These are phyloP conservation scores for Cyclotella cryptica DNA, from an alignment of 108 stramenopile genomes.

Conservation along the genomic window DNA sequence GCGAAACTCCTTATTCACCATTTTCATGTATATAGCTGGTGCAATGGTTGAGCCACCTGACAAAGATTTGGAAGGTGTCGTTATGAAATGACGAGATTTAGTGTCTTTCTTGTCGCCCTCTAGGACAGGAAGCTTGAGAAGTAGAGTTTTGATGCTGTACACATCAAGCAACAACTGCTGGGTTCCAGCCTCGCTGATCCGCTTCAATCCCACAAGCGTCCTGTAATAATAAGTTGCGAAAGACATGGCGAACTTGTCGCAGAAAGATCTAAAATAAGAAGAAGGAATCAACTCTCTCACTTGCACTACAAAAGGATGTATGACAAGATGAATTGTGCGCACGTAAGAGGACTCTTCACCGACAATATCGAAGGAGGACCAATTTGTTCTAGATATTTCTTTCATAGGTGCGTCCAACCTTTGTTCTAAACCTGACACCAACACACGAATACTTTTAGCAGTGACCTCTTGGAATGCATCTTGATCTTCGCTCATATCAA, in stretches of 20 bases:
- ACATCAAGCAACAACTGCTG: slow-evolving; percentile 98
- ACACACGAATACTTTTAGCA: slow-evolving; percentile 86
- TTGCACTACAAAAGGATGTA: slow-evolving; percentile 77
- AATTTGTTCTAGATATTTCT: slow-evolving; percentile 81
- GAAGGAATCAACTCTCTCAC: slow-evolving; percentile 71
- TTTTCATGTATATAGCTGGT: slow-evolving; percentile 93
- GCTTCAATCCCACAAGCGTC: slow-evolving; percentile 77
- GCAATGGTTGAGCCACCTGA: slow-evolving; percentile 73
- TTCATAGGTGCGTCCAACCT: slow-evolving; percentile 81
- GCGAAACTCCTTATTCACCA: slow-evolving; percentile 93
- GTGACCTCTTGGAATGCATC: slow-evolving; percentile 94
- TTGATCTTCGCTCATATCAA: slow-evolving; percentile 88
- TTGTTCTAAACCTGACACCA: slow-evolving; percentile 89
- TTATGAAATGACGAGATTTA: slow-evolving; percentile 12
- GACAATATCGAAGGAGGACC: slow-evolving; percentile 85
- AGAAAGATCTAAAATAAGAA: slow-evolving; percentile 92
- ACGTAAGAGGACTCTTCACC: slow-evolving; percentile 96
- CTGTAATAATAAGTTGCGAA: slow-evolving; percentile 85
- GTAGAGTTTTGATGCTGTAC: slow-evolving; percentile 93
- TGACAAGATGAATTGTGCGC: slow-evolving; percentile 80
- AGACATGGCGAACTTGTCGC: slow-evolving; percentile 92
- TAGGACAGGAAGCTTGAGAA: slow-evolving; percentile 88
- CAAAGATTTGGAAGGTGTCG: slow-evolving; percentile 28
- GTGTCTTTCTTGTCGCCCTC: slow-evolving; percentile 52
- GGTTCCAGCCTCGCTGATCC: slow-evolving; percentile 92